Percentiles rank a stretch among this genome's conserved stretches.
Conservation (phyloP, 495 filamentous ascomycete species). For the Hypoxylon subgilvum region DNA sequence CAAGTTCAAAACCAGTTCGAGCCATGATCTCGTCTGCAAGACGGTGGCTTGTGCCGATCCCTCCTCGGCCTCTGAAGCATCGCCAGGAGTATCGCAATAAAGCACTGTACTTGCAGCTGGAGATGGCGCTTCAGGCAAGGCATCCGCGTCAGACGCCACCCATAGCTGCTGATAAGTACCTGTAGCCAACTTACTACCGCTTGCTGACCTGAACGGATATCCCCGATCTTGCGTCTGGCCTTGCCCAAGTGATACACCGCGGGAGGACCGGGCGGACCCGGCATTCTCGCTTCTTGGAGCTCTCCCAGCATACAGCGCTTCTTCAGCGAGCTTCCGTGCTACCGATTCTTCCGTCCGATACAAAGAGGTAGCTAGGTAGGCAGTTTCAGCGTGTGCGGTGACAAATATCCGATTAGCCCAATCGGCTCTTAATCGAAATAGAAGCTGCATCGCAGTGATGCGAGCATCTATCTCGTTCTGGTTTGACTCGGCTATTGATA, state of each 20-base stretch:
- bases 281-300: slow-evolving; percentile 45
- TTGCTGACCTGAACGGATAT: slow-evolving; percentile 41
- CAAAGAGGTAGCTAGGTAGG: slow-evolving; percentile 71
- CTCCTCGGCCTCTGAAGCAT: slow-evolving; percentile 16
- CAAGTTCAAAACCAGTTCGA: slow-evolving; percentile 74
- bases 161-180: slow-evolving; percentile 55
- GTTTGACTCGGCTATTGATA: slow-evolving; percentile 63
- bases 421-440: slow-evolving; percentile 85
- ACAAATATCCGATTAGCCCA: slow-evolving; percentile 74
- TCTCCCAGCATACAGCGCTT: slow-evolving; percentile 51
- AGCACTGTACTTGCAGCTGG: slow-evolving; percentile 53
- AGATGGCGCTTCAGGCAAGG: slow-evolving; percentile 54
- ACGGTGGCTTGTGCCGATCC: slow-evolving; percentile 34
- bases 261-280: slow-evolving; percentile 44
- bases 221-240: slow-evolving; percentile 47
- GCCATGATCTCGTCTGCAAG: slow-evolving; percentile 74
- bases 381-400: slow-evolving; percentile 67
- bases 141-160: slow-evolving; percentile 58
- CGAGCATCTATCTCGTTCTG: slow-evolving; percentile 69
- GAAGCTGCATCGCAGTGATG: slow-evolving; percentile 78
- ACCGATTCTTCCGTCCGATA: slow-evolving; percentile 67
- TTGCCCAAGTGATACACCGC: slow-evolving; percentile 57
- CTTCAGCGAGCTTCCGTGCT: slow-evolving; percentile 57
- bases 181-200: slow-evolving; percentile 44
- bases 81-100: slow-evolving; percentile 22